Evolutionary conservation across 192 early-diverging fungal genomes (phyloP).

Genomic region (Entomortierella chlamydospora): DNA sequence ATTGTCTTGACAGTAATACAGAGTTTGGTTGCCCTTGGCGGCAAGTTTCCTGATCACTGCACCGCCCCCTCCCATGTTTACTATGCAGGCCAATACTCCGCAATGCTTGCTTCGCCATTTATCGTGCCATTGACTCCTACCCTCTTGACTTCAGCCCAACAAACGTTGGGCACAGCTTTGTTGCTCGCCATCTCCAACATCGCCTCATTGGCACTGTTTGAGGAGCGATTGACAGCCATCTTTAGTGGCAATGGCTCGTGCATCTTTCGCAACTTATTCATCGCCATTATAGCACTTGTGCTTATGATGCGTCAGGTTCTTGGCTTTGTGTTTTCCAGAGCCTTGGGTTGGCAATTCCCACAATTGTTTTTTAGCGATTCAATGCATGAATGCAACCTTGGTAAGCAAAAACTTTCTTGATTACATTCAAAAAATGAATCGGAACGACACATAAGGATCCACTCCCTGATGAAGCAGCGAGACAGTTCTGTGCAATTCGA

Average conservation of each 20-base stretch:
- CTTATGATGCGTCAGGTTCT: slow-evolving; percentile 38
- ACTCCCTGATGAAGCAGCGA: no score
- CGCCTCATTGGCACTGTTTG: slow-evolving; percentile 60
- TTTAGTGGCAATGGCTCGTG: slow-evolving; percentile 42
- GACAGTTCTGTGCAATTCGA: no score
- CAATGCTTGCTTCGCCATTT: slow-evolving; percentile 32
- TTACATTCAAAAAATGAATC: no score
- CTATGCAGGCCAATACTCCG: slow-evolving; percentile 14
- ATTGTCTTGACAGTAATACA: slow-evolving; percentile 18
- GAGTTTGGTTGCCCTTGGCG: slow-evolving; percentile 10
- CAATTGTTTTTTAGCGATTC: slow-evolving; percentile 63
- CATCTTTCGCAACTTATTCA: slow-evolving; percentile 50
- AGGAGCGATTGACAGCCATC: slow-evolving; percentile 57
- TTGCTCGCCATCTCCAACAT: slow-evolving; percentile 58
- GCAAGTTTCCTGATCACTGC: slow-evolving; percentile 36
- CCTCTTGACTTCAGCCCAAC: slow-evolving; percentile 9
- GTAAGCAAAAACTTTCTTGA: slow-evolving; percentile 52
- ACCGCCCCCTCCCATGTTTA: slow-evolving; percentile 25
- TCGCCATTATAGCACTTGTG: slow-evolving; percentile 31
- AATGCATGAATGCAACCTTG: slow-evolving; percentile 64
- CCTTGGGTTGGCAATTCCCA: slow-evolving; percentile 61
- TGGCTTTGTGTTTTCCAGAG: slow-evolving; percentile 60
- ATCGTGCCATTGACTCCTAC: slow-evolving; percentile 22
- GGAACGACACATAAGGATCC: no score
- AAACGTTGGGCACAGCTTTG: slow-evolving; percentile 18